Conservation (phyloP, 2,329 filamentous ascomycete species). For the Myriosclerotinia curreyana region DNA sequence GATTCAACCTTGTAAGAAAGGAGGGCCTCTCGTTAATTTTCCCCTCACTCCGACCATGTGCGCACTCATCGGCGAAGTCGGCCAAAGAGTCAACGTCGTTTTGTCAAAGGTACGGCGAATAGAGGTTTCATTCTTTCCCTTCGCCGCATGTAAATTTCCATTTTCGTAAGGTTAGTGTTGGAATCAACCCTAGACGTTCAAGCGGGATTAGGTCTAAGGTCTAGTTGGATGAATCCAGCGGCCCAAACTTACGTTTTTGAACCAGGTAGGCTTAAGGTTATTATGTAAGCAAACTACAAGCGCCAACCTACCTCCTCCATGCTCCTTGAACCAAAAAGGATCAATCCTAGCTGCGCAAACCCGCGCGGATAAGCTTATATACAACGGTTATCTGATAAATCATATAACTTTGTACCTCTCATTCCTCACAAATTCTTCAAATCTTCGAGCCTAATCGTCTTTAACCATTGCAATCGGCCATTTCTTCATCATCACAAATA, state of each 20-base stretch:
- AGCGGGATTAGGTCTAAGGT: background rate
- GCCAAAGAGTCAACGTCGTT: background rate
- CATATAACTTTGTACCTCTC: background rate
- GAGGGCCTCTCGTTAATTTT: background rate
- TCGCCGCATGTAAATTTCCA: background rate
- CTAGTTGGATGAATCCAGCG: background rate
- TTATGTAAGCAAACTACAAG: conserved; percentile 3
- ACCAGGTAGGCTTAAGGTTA: background rate
- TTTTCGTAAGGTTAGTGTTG: background rate
- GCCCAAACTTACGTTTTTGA: background rate
- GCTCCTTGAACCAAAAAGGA: too few species aligned
- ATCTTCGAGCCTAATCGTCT: background rate
- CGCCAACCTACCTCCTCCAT: background rate
- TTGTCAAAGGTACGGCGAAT: background rate
- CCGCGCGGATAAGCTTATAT: conserved; percentile 4
- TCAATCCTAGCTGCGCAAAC: background rate
- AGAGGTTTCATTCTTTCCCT: background rate
- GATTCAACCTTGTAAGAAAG: background rate
- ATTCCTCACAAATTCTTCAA: background rate
- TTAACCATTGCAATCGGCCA: background rate
- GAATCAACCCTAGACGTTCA: background rate
- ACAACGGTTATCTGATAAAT: background rate
- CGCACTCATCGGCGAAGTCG: too few species aligned
- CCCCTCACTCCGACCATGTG: background rate
- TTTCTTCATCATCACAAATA: background rate